Evolutionary conservation across 192 early-diverging fungal genomes (phyloP).

Genomic region (Gamsiella multidivaricata): DNA sequence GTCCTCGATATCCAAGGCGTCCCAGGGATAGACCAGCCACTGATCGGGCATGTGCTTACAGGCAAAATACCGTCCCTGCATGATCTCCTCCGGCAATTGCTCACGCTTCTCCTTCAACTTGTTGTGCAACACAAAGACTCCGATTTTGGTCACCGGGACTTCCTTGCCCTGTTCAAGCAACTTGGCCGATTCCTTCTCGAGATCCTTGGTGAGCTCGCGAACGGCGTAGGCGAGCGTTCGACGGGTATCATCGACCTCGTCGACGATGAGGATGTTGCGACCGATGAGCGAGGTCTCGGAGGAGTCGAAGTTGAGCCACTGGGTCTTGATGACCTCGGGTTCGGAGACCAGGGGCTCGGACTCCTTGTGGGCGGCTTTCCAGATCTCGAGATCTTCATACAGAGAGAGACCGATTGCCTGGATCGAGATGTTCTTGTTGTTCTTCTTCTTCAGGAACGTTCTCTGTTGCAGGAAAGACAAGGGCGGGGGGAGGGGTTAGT

Average conservation of each 20-base stretch:
- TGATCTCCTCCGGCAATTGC: slow-evolving; percentile 68
- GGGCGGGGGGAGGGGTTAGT: too few species aligned
- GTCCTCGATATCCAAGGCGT: slow-evolving; percentile 74
- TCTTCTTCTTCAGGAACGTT: slow-evolving; percentile 76
- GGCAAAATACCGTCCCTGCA: slow-evolving; percentile 71
- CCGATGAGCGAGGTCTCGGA: slow-evolving; percentile 72
- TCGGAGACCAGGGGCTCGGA: slow-evolving; percentile 57
- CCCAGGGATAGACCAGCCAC: slow-evolving; percentile 84
- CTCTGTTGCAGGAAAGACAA: slow-evolving; percentile 39
- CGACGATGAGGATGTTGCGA: slow-evolving; percentile 79
- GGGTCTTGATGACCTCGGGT: slow-evolving; percentile 79
- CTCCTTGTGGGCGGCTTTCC: slow-evolving; percentile 37
- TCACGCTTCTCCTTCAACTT: slow-evolving; percentile 80
- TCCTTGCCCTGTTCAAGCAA: slow-evolving; percentile 39
- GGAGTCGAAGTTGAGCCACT: slow-evolving; percentile 84
- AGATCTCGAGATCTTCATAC: slow-evolving; percentile 76
- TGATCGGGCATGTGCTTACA: slow-evolving; percentile 77
- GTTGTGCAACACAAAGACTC: slow-evolving; percentile 83
- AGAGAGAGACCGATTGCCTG: slow-evolving; percentile 81
- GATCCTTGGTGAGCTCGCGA: slow-evolving; percentile 76
- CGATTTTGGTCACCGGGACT: slow-evolving; percentile 68
- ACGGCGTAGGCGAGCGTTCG: slow-evolving; percentile 80
- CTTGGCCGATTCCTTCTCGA: slow-evolving; percentile 62
- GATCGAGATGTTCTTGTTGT: slow-evolving; percentile 80
- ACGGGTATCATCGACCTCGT: slow-evolving; percentile 84